Evolutionary conservation across 768 basidiomycete genomes (phyloP).

Genomic region (Peribolospora kevripleyi): DNA sequence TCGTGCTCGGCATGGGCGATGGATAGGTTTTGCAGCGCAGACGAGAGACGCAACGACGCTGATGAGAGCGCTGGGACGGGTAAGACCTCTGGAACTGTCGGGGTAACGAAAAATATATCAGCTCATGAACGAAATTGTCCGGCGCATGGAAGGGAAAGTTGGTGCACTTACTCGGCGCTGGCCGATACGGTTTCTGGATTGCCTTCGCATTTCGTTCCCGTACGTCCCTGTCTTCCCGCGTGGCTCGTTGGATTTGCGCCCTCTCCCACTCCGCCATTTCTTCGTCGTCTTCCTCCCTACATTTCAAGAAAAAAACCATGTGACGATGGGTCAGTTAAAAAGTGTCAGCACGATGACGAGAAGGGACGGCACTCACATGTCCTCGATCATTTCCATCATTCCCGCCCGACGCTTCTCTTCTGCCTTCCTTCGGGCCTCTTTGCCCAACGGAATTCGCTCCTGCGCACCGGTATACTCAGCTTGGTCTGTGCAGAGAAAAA

Average conservation of each 20-base stretch:
- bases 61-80: slow-evolving; percentile 19
- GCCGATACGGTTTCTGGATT: slow-evolving; percentile 15
- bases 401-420: slow-evolving; percentile 18
- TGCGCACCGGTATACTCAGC: slow-evolving; percentile 19
- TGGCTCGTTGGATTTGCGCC: slow-evolving; percentile 21
- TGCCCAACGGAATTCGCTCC: slow-evolving; percentile 20
- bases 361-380: slow-evolving; percentile 12
- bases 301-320: too few relatives aligned
- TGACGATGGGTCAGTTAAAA: background rate
- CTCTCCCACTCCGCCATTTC: slow-evolving; percentile 19
- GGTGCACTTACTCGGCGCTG: slow-evolving; percentile 19
- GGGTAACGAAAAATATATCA: background rate
- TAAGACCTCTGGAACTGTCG: slow-evolving; percentile 19
- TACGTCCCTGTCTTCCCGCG: slow-evolving; percentile 10
- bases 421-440: slow-evolving; percentile 19
- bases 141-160: background rate
- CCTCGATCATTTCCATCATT: slow-evolving; percentile 23
- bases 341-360: background rate
- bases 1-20: slow-evolving; percentile 14
- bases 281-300: slow-evolving; percentile 18
- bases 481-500: slow-evolving; percentile 9
- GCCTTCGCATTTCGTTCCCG: slow-evolving; percentile 4
- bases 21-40: slow-evolving; percentile 16
- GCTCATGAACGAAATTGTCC: background rate
- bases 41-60: slow-evolving; percentile 18